Conservation (phyloP, 129 eudicot species). For the Ambrosia artemisiifolia region DNA sequence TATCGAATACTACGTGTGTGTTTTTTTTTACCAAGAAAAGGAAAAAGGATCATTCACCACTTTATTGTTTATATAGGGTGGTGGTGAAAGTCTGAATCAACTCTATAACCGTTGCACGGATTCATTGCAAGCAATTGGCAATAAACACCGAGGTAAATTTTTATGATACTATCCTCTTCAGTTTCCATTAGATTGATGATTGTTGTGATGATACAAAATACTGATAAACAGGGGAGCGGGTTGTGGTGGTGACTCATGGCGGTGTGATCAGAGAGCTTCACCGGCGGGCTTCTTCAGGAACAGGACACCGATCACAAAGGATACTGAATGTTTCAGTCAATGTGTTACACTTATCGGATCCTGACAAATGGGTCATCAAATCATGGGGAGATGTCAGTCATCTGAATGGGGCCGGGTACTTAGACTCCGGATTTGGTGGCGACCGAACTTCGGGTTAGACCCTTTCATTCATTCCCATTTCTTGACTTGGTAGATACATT, state of each 20-base stretch:
- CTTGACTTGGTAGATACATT: slow-evolving; percentile 23
- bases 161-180: not conserved
- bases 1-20: not conserved
- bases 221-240: slow-evolving; percentile 42
- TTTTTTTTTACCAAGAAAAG: not conserved
- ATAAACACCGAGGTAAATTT: slow-evolving; percentile 66
- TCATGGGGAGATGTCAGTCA: slow-evolving; percentile 76
- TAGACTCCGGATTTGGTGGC: slow-evolving; percentile 73
- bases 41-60: not conserved
- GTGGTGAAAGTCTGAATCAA: slow-evolving; percentile 87
- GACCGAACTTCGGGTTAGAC: slow-evolving; percentile 61
- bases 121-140: slow-evolving; percentile 60
- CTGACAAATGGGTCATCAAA: slow-evolving; percentile 51
- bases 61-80: slow-evolving; percentile 56
- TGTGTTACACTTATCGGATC: slow-evolving; percentile 48
- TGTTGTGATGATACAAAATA: not conserved
- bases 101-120: slow-evolving; percentile 74
- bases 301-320: slow-evolving; percentile 25
- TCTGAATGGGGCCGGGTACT: slow-evolving; percentile 47
- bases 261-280: slow-evolving; percentile 75
- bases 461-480: slow-evolving; percentile 16
- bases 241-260: slow-evolving; percentile 65
- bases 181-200: not conserved
- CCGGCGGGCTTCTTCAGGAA: slow-evolving; percentile 43
- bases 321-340: slow-evolving; percentile 60